Percentiles rank a stretch among this genome's conserved stretches.
phyloP scores from a whole-genome alignment of 2,329 filamentous ascomycete species.

The Fusarium poae region DNA sequence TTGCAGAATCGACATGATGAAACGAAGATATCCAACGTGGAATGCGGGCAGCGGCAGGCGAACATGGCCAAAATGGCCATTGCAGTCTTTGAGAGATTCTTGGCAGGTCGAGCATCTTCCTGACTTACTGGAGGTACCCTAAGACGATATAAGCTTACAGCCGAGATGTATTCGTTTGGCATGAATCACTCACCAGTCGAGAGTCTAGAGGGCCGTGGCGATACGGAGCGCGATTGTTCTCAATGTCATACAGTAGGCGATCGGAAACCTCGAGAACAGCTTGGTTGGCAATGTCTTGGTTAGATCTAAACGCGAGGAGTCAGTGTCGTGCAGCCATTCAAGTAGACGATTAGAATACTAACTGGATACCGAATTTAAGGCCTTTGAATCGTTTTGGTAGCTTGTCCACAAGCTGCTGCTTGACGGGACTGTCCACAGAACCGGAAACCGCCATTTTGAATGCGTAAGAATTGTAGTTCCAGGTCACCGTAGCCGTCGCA shows the following conservation, averaged over 20 bases:
- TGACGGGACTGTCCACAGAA: constrained; percentile 62
- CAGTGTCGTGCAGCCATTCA: background rate
- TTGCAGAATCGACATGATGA: constrained; percentile 91
- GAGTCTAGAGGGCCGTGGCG: constrained; percentile 88
- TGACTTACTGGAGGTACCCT: constrained; percentile 87
- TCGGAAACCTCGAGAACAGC: constrained; percentile 96
- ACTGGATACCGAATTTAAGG: constrained; percentile 95
- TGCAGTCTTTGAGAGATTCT: constrained; percentile 84
- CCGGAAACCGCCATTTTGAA: constrained; percentile 29
- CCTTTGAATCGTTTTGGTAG: constrained; percentile 92
- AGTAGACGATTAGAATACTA: constrained; percentile 49
- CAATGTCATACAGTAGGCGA: constrained; percentile 91
- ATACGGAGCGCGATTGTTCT: constrained; percentile 80
- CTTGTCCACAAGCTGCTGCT: constrained; percentile 91
- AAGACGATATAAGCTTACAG: constrained; percentile 1
- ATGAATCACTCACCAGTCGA: constrained; percentile 70
- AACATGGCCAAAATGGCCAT: constrained; percentile 95
- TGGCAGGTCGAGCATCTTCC: constrained; percentile 86
- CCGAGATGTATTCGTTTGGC: background rate
- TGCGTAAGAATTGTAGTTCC: background rate
- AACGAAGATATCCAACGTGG: constrained; percentile 95
- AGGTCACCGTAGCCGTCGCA: background rate
- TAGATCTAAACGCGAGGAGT: constrained; percentile 69
- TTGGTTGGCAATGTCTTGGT: constrained; percentile 95
- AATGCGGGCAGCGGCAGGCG: constrained; percentile 91